Conservation (phyloP, 768 basidiomycete genomes). For the Cystoderma amianthinum region DNA sequence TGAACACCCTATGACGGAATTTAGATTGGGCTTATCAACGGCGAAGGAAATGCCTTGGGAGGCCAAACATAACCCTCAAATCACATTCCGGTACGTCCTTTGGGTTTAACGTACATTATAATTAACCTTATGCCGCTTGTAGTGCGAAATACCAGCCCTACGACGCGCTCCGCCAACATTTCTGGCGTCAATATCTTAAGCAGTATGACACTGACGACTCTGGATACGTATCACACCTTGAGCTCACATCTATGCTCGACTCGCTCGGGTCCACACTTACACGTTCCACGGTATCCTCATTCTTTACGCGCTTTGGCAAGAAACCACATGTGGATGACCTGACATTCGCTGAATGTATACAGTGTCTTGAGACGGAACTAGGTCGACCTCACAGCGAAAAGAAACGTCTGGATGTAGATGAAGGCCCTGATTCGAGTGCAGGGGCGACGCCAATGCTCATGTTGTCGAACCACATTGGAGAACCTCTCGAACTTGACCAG, state of each 20-base stretch:
- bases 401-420: slow-evolving; percentile 50
- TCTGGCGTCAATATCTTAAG: slow-evolving; percentile 84
- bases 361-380: slow-evolving; percentile 81
- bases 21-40: slow-evolving; percentile 55
- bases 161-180: slow-evolving; percentile 80
- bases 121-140: slow-evolving; percentile 2
- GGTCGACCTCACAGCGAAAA: slow-evolving; percentile 67
- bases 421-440: slow-evolving; percentile 38
- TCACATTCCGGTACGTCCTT: slow-evolving; percentile 54
- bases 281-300: slow-evolving; percentile 66
- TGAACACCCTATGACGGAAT: slow-evolving; percentile 69
- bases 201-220: slow-evolving; percentile 91
- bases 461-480: slow-evolving; percentile 28
- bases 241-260: slow-evolving; percentile 93
- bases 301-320: slow-evolving; percentile 72
- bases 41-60: slow-evolving; percentile 67
- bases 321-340: slow-evolving; percentile 62
- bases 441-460: slow-evolving; percentile 46
- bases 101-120: neutral
- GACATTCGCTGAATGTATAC: slow-evolving; percentile 72
- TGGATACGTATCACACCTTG: slow-evolving; percentile 65
- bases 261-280: slow-evolving; percentile 93
- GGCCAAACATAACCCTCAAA: slow-evolving; percentile 58
- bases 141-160: slow-evolving; percentile 97
- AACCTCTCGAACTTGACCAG: slow-evolving; percentile 41